Percentiles rank a stretch among this genome's conserved stretches.
These are phyloP conservation scores for Fusarium fracticaudum DNA, from an alignment of 2,329 filamentous ascomycete genomes.

Conservation along the genomic window DNA sequence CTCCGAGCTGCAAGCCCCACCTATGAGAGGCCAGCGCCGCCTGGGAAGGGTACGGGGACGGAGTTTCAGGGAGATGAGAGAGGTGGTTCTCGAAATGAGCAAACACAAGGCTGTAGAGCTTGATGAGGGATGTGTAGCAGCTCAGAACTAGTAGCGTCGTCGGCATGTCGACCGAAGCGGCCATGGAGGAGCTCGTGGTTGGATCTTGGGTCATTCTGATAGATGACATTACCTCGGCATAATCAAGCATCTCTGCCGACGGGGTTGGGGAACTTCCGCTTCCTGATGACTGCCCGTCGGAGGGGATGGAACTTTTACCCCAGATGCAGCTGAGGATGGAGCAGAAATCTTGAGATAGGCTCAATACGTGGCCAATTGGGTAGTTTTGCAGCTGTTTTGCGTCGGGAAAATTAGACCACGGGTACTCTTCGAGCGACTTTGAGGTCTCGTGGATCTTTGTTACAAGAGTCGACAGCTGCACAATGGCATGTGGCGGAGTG, in stretches of 20 bases:
- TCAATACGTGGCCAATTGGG: background rate
- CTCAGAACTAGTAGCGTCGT: background rate
- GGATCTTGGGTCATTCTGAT: background rate
- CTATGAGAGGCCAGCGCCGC: background rate
- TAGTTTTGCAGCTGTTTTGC: background rate
- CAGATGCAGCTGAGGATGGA: background rate
- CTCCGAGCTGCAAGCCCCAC: slow-evolving; percentile 8
- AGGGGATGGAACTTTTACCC: background rate
- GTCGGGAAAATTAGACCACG: background rate
- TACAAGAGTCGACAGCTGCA: background rate
- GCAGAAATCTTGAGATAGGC: background rate
- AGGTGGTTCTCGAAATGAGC: background rate
- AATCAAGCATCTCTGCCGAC: background rate
- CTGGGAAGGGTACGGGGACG: background rate
- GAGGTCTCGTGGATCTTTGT: background rate
- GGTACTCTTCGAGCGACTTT: accelerated
- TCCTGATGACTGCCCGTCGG: background rate
- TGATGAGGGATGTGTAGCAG: background rate
- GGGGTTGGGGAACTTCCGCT: background rate
- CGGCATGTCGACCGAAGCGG: background rate
- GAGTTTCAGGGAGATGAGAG: background rate
- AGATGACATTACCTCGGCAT: background rate
- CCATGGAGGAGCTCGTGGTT: background rate
- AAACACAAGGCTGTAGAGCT: background rate
- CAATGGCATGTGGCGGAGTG: background rate